phyloP scores from a whole-genome alignment of 139 green algal genomes.

The Micractinium sp. region DNA sequence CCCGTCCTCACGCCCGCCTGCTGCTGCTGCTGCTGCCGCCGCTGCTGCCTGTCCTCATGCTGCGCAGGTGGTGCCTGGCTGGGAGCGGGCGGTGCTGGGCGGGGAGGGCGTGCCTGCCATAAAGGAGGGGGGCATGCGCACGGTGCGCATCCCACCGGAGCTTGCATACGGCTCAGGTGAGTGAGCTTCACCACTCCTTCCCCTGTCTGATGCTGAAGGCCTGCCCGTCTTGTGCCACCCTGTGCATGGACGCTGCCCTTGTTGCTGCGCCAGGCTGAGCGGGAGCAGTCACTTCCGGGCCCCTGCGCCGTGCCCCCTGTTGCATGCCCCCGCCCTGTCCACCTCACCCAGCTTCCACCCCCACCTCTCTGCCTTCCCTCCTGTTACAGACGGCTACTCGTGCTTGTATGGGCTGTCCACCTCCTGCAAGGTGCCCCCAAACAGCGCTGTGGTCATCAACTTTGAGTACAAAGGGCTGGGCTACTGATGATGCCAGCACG shows the following conservation, averaged over 20 bases:
- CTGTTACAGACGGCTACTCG: slow-evolving; percentile 4
- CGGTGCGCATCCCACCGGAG: background rate
- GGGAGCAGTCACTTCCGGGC: too few relatives aligned
- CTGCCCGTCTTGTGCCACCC: background rate
- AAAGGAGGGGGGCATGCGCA: slow-evolving; percentile 2
- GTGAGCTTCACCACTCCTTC: background rate
- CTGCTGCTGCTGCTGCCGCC: background rate
- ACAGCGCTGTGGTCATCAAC: background rate
- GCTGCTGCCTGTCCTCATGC: background rate
- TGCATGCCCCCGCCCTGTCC: too few relatives aligned
- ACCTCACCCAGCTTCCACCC: background rate
- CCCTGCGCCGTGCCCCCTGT: background rate
- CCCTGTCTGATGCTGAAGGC: too few relatives aligned
- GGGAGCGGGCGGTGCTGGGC: slow-evolving; percentile 5
- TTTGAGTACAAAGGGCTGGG: background rate
- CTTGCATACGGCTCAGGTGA: background rate
- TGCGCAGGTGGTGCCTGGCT: background rate
- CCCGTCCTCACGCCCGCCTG: too few relatives aligned
- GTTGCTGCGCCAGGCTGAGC: too few relatives aligned
- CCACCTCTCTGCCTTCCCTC: background rate
- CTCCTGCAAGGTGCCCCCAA: background rate
- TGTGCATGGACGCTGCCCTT: too few relatives aligned
- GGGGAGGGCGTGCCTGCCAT: background rate
- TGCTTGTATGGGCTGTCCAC: slow-evolving; percentile 11
- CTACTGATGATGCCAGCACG: background rate